Base-by-base conservation (phyloP, 2,329 filamentous ascomycete genomes). In the Fusarium circinatum region DNA sequence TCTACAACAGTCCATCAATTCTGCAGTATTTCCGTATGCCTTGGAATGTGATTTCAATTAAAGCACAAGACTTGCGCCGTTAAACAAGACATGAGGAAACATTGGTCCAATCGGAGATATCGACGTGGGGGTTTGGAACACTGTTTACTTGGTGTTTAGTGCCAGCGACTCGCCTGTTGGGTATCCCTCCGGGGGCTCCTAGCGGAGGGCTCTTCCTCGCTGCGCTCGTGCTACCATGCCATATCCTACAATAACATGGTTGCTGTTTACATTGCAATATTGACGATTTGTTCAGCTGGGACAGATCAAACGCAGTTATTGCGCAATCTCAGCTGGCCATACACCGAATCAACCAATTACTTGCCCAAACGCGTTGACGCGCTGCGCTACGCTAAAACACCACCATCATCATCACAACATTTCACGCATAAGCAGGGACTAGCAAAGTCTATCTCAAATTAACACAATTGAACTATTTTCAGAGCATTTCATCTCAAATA, bases 381-480 rank as follows among this genome's bases (percentile, higher is more conserved):
- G 71, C 60, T 59, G 45, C 34, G 24, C 51, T 54, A 47, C 55
- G 68, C 64, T 74, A 73, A 71, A 68, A 73, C 56, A 73, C 64
- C 69, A 38, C 54, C 68, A 71, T 71, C 61, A 72, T 73, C 59
- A 70, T 67, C 66, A 62, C 41, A 62, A 36, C 70, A 73, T 73
- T 65, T 73, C 58, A 44, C 59, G 52, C 68, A 71, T 62, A 48
- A 62, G 39, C 34, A 62, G 34, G 44, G 28, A 30, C 57, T 66
- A 73, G 65, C 36, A 56, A 71, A 68, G 52, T 63, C 56, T 67
- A 74, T 70, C 39, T 59, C 41, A 54, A 36, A 44, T 17, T 34
- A 55, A 51, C 39, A 18, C 42, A 56, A 58, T 61, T 49, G 34
- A 30, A 28, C 41, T 20, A 47, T 55, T 52, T 54, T 44, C 57